Evolutionary conservation across 371 early-diverging fungal genomes (phyloP), one percentile per base, ranked within the genome.

Genomic region (Gilbertella persicaria): DNA sequence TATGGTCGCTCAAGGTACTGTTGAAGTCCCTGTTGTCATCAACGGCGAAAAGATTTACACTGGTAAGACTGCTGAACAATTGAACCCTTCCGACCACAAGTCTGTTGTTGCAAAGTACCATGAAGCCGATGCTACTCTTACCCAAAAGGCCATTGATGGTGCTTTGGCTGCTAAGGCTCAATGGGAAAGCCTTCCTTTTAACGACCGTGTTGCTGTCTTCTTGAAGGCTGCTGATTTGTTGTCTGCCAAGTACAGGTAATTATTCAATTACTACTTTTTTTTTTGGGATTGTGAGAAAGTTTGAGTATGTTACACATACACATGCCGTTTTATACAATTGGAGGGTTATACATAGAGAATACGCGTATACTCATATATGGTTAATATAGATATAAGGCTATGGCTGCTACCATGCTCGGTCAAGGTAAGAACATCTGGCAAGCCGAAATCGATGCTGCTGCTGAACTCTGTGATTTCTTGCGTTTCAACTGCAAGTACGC

Each of bases 381-480:
- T 40, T 29, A 39, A 39, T n/a, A 36, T 43, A 79, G 89, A 69
- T 94, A 92, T 82, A 83, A 92, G 81, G 58, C 94, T 43, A 86
- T 96, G 88, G 99, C 99, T 14, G 95, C 98, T 33, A 95, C 99
- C 45, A 97, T 98, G 96, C 77, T 98, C 29, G 99, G 99, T 47
- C 99, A 98, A 78, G 96, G 96, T 44, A 98, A 98, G 83, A 98
- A 96, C 76, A 90, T 87, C 62, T 98, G 97, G 96, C 98, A 98
- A 80, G 99, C 99, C 9, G 99, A 97, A 77, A 98, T 98, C 62
- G 99, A 97, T 68, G 83, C 94, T 23, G 94, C 93, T 29, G 94
- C 95, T 25, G 98, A 98, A 73, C 80, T 96, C 24, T 80, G 78
- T 47, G 98, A 97, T 70, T 97, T 97, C 80, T 87, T 88, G 86